Evolutionary conservation across 768 basidiomycete species (phyloP).

Genomic region (Tubosaeta sp.): DNA sequence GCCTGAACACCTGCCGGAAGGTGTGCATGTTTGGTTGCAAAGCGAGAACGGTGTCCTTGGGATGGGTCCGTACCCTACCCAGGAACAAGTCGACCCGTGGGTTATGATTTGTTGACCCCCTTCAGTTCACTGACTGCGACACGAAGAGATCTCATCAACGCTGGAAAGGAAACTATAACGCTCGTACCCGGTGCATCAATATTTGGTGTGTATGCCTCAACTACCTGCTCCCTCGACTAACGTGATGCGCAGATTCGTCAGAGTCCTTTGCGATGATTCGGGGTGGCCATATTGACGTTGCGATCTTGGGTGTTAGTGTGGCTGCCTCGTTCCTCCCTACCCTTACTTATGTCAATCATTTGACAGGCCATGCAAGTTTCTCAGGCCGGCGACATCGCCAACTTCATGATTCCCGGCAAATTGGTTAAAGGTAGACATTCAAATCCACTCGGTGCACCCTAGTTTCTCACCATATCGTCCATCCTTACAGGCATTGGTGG

Average conservation of each 20-base stretch:
- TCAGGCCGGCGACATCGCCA: slow-evolving; percentile 88
- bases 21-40: slow-evolving; percentile 82
- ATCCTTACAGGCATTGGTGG: slow-evolving; percentile 77
- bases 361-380: slow-evolving; percentile 91
- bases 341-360: background rate
- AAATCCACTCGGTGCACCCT: background rate
- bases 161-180: slow-evolving; percentile 93
- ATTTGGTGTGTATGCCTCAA: slow-evolving; percentile 56
- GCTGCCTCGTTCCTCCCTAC: background rate
- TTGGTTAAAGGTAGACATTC: slow-evolving; percentile 62
- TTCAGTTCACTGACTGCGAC: slow-evolving; percentile 1
- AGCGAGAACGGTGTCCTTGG: slow-evolving; percentile 90
- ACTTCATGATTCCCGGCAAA: slow-evolving; percentile 98
- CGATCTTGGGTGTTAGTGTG: slow-evolving; percentile 79
- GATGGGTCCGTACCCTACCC: slow-evolving; percentile 86
- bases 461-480: slow-evolving; percentile 6
- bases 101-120: slow-evolving; percentile 25
- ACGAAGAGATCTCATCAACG: slow-evolving; percentile 83
- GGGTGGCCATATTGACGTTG: slow-evolving; percentile 90
- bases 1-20: slow-evolving; percentile 69
- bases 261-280: slow-evolving; percentile 99
- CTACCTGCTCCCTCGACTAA: background rate
- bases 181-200: slow-evolving; percentile 87
- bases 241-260: slow-evolving; percentile 53
- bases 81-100: slow-evolving; percentile 76